Base-by-base conservation (phyloP, 2,329 filamentous ascomycete species). In the Xylaria digitata region DNA sequence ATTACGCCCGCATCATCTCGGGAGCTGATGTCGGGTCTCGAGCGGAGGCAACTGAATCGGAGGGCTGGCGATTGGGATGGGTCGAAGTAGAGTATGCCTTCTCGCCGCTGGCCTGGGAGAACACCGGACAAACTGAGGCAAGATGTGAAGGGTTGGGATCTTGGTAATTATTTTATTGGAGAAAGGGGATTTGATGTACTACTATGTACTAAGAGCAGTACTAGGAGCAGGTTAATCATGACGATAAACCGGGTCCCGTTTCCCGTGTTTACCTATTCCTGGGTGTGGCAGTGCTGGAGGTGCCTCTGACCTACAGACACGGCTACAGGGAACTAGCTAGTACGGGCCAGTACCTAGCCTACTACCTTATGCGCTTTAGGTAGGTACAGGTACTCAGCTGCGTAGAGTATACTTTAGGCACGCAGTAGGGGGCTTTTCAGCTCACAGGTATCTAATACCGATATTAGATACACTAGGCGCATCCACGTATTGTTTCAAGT, bases 1-100 rank as follows among this genome's bases (percentile, higher is more conserved):
- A 68, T 72, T 75, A 75, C 71, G 73, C 69, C 73, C 70, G 65
- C 73, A 74, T 73, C 69, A 68, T 76, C 66, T 65, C 72, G 66
- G 66, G 71, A 57, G 65, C 56, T 58, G 63, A 30, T 32, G 23
- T 40, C 61, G 65, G 66, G 62, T 65, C 64, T 70, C 67, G 65
- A 62, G 69, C 68, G 30, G 68, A 66, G 63, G 63, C 49, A 45
- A 54, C 64, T 43, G 52, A 21, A 59, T 48, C 57, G 57, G 46
- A 60, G 43, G 45, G 17, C 50, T 9, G 11, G 58, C 61, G 61
- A 63, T 62, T 62, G 49, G 42, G 48, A 21, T 45, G 15, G 21
- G 45, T 8, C 43, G 21, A 34, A 32, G 26, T 21, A 43, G 30
- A 45, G 26, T 23, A 40, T 49, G 60, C 54, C 55, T 30, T 60